Base-by-base conservation (phyloP, 306 rosid species). In the Senna tora region DNA sequence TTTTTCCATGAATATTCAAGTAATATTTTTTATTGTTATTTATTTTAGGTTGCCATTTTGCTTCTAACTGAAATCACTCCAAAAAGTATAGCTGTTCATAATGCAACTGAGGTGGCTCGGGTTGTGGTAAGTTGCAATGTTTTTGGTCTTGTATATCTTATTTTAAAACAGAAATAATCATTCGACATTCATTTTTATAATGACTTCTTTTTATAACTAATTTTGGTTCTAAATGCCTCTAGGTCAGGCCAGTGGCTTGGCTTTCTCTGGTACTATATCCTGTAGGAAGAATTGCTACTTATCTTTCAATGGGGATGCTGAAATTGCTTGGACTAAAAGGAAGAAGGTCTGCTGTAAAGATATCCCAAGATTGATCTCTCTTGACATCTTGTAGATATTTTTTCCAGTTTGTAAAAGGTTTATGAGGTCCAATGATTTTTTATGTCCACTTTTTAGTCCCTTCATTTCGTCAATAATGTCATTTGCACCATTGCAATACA, bases 161-260 rank as follows among this genome's bases (percentile, higher is more conserved):
- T 33, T 53, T 73, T 55, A 25, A 20, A 67, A 39, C 61, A 41
- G 9, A 62, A 74, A 51, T 21, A 43, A 14, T 59, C 66, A 51
- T 38, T 68, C 50, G 57, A 59, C 43, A 57, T 59, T 41, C 65
- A 12, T 73, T 17, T 65, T 70, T 72, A 3, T 46, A 66, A 66
- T 66, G 20, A 69, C 38, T 71, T 51, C 45, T 25, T 74, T 57
- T 56, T 55, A 21, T 71, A 67, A 84, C 76, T 42, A 52, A 72
- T 60, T 20, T 71, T 67, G 72, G 55, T 60, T 78, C 60, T 72
- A 58, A 61, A 77, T 81, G 77, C 83, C 82, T 78, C 75, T 84
- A 95, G 99, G 99, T 92, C 82, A 85, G 97, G 79, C 99, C 99
- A 67, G 99, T 95, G 84, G 99, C 99, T 7, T 95, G 99, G 97